phyloP scores from a whole-genome alignment of 495 filamentous ascomycete species.

The Evansstolkia leycettana region DNA sequence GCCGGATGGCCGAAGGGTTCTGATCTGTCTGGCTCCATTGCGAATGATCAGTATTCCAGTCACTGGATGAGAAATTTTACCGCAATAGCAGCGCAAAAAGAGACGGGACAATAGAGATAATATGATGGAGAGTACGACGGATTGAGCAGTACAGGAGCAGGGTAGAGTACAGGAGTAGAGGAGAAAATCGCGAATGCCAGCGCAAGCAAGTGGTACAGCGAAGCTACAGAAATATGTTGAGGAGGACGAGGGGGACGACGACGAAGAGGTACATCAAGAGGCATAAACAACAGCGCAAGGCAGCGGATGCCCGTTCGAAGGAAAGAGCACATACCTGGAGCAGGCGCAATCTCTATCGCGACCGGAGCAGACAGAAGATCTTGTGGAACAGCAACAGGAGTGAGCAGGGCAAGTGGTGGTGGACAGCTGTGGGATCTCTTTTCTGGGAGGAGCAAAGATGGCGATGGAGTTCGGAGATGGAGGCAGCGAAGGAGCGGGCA shows the following conservation, averaged over 20 bases:
- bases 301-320: neutral
- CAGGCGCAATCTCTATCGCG: neutral
- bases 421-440: too few species aligned
- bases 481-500: conserved; percentile 2
- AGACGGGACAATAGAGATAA: neutral
- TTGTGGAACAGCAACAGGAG: neutral
- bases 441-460: neutral
- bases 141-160: neutral
- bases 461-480: neutral
- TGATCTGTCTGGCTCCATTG: conserved; percentile 2
- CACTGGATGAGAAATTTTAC: too few species aligned
- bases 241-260: neutral
- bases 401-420: neutral
- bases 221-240: neutral
- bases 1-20: conserved; percentile 3
- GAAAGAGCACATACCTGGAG: conserved; percentile 1
- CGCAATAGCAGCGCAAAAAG: neutral
- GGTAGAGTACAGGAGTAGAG: neutral
- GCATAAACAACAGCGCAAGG: conserved; percentile 1
- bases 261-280: neutral
- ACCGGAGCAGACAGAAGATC: neutral
- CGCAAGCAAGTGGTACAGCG: neutral
- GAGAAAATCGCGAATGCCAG: neutral
- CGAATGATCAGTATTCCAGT: neutral
- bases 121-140: neutral